Percentiles rank a stretch among this genome's conserved stretches.
These are phyloP conservation scores for Sphaceloma murrayae DNA, from an alignment of 2,329 filamentous ascomycete species.

Conservation along the genomic window DNA sequence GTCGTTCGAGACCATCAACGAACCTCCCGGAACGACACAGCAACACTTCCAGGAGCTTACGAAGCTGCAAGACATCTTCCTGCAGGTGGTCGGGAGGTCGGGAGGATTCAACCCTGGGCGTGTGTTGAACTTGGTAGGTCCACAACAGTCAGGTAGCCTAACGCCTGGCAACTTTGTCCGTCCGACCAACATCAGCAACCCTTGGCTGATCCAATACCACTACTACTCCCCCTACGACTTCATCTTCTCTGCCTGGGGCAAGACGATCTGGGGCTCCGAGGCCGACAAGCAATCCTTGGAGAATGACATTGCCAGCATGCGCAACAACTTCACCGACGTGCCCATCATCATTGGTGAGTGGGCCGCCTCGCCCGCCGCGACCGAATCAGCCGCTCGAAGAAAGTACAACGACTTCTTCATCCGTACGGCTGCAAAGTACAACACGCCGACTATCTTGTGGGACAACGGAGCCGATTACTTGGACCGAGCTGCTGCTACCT, in stretches of 20 bases:
- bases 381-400: constrained; percentile 49
- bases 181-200: constrained; percentile 43
- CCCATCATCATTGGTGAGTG: constrained; percentile 52
- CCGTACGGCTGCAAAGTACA: constrained; percentile 40
- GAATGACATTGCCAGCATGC: constrained; percentile 42
- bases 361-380: constrained; percentile 41
- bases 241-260: constrained; percentile 45
- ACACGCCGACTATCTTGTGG: constrained; percentile 47
- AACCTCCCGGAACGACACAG: constrained; percentile 45
- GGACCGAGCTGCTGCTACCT: constrained; percentile 40
- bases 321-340: constrained; percentile 46
- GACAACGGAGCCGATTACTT: constrained; percentile 51
- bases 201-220: constrained; percentile 53
- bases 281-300: constrained; percentile 43
- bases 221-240: constrained; percentile 48
- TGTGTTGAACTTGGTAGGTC: constrained; percentile 48
- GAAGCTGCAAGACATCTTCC: constrained; percentile 48
- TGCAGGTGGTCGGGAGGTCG: constrained; percentile 44
- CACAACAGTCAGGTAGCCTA: constrained; percentile 43
- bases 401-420: constrained; percentile 49
- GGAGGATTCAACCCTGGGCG: constrained; percentile 48
- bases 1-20: constrained; percentile 52
- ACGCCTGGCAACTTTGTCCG: constrained; percentile 47
- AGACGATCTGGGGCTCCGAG: constrained; percentile 50
- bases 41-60: constrained; percentile 45